Evolutionary conservation across 148 eudicot genomes (phyloP).

Genomic region (Camellia granthamiana): DNA sequence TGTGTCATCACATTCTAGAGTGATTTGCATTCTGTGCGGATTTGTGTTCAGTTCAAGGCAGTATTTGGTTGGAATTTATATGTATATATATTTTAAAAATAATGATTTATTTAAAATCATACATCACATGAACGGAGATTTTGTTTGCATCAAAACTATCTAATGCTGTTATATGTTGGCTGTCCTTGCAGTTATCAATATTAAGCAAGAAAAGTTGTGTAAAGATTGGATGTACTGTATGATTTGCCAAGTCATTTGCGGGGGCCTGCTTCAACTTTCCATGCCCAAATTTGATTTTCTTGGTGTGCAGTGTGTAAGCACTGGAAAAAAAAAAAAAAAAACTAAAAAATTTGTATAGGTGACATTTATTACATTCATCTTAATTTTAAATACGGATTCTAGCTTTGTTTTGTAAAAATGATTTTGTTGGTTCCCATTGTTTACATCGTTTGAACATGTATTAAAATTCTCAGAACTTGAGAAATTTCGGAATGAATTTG

Average conservation of each 20-base stretch:
- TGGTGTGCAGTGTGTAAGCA: not conserved
- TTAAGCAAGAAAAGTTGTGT: not conserved
- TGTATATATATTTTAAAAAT: not conserved
- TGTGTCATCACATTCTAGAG: not conserved
- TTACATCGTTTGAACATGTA: not conserved
- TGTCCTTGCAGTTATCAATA: conserved; percentile 2
- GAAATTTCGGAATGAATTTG: not conserved
- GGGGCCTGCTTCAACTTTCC: not conserved
- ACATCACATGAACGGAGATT: not conserved
- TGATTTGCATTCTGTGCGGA: not conserved
- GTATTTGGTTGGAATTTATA: not conserved
- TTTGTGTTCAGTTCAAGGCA: not conserved
- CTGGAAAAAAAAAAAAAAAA: not conserved
- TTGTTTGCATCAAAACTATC: not conserved
- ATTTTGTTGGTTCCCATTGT: not conserved
- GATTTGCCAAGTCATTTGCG: not conserved
- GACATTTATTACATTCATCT: not conserved
- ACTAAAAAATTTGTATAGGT: not conserved
- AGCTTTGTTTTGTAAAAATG: not conserved
- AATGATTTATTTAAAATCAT: not conserved
- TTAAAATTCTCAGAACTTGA: not conserved
- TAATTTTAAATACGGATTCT: not conserved
- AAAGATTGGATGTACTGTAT: conserved; percentile 1
- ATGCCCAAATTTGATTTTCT: not conserved
- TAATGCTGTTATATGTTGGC: not conserved